Evolutionary conservation across 352 stramenopile species (phyloP), one percentile per base, ranked within the genome.

Genomic region (Thalassiosira hispida): DNA sequence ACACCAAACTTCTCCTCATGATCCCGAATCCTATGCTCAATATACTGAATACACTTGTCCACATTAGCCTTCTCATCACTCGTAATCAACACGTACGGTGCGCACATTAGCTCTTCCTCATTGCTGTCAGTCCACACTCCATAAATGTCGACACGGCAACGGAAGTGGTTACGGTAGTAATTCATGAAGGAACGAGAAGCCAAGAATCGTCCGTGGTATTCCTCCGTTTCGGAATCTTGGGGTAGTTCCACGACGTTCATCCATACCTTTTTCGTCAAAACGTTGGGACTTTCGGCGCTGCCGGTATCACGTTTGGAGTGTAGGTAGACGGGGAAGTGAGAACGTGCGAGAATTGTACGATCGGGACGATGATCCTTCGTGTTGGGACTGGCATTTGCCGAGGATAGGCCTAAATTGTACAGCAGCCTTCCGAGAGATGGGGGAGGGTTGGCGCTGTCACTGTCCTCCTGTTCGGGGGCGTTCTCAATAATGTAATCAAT

Each of bases 211-310:
- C 76, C 76, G 47, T 84, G 76, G 57, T 63, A 79, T 31, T 76
- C 52, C 4, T 25, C 38, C 4, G 72, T 74, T 9, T 46, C 31
- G 20, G 52, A 35, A 70, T 84, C 76, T 12, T 71, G 57, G 18
- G 76, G 76, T 12, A 84, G 46, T 52, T 79, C 76, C 12, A 69
- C 27, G 8, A 79, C 47, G 47, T 84, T 84, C 76, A 84, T 84
- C 76, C 76, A 84, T 6, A 84, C 76, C 62, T 76, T 78, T 40
- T 73, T 78, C 0, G 60, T 72, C 6, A 29, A 7, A 18, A 46
- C 38, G 3, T 51, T n/a, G 4, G 33, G n/a, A 25, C 27, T 25
- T 1, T 49, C 60, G 29, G 25, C 18, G 42, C n/a, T 42, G 14
- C 40, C 22, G 14, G 25, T 14, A 40, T 38, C 20, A 23, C 49